These are phyloP conservation scores for Trichoderma erinaceum DNA, from an alignment of 495 filamentous ascomycete species.

Conservation along the genomic window DNA sequence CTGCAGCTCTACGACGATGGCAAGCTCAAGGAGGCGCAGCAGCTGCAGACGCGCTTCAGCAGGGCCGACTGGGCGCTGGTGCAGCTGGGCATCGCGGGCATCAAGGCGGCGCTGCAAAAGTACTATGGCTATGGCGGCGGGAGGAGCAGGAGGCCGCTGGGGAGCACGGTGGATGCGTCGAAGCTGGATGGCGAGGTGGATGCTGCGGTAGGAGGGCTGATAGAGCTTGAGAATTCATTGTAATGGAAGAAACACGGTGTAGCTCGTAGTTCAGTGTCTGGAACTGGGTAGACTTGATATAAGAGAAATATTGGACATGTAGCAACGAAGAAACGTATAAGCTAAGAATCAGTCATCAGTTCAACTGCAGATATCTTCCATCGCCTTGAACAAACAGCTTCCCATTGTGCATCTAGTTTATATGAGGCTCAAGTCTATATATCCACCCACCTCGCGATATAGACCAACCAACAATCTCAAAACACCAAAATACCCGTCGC, in stretches of 20 bases:
- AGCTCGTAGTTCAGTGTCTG: no score
- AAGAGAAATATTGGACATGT: no score
- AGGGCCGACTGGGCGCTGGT: slow-evolving; percentile 77
- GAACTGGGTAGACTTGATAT: no score
- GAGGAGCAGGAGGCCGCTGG: slow-evolving; percentile 22
- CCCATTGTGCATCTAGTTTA: no score
- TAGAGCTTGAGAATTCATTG: slow-evolving; percentile 5
- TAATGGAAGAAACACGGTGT: neutral
- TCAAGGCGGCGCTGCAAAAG: slow-evolving; percentile 70
- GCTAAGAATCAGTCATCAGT: no score
- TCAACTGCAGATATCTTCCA: no score
- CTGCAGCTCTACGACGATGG: slow-evolving; percentile 67
- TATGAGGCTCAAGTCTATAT: no score
- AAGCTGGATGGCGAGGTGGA: slow-evolving; percentile 11
- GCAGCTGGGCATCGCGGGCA: slow-evolving; percentile 71
- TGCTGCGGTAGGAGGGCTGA: neutral
- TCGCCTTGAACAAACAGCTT: no score
- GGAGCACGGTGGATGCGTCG: neutral
- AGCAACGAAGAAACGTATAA: no score
- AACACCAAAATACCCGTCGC: neutral
- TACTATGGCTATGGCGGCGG: slow-evolving; percentile 69
- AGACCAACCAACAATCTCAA: no score
- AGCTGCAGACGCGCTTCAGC: slow-evolving; percentile 62
- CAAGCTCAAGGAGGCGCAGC: slow-evolving; percentile 60
- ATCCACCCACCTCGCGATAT: no score